A percentile compares a stretch with the other conserved stretches of the same genome.
phyloP scores from a whole-genome alignment of 768 basidiomycete genomes.

The Lentinula raphanica region DNA sequence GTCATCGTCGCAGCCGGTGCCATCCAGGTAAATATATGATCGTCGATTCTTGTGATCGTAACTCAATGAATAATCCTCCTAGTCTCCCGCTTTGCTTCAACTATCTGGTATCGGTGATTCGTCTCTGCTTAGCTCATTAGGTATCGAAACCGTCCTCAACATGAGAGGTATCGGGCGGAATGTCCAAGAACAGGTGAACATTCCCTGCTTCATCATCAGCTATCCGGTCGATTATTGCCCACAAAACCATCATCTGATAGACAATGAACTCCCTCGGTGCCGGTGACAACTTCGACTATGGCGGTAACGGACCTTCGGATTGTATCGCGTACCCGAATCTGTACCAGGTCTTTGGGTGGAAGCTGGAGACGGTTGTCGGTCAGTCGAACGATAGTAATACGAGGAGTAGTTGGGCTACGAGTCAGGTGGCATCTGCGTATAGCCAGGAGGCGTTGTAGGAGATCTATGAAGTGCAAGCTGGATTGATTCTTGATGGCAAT shows the following conservation, averaged over 20 bases:
- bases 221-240: no score
- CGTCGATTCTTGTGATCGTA: not conserved
- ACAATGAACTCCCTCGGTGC: slow-evolving; percentile 40
- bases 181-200: slow-evolving; percentile 51
- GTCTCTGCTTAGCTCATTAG: slow-evolving; percentile 36
- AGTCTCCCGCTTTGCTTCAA: slow-evolving; percentile 45
- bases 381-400: slow-evolving; percentile 33
- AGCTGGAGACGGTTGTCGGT: slow-evolving; percentile 17
- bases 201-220: no score
- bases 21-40: slow-evolving; percentile 32
- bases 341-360: slow-evolving; percentile 37
- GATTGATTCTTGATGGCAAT: slow-evolving; percentile 41
- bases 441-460: slow-evolving; percentile 34
- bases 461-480: slow-evolving; percentile 42
- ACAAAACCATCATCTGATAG: no score
- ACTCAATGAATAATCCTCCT: not conserved
- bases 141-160: slow-evolving; percentile 41
- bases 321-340: slow-evolving; percentile 49
- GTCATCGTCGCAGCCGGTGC: slow-evolving; percentile 53
- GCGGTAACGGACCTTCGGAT: slow-evolving; percentile 41
- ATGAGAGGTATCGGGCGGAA: slow-evolving; percentile 50
- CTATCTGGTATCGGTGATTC: slow-evolving; percentile 56
- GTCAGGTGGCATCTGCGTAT: slow-evolving; percentile 35
- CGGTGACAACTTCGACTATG: slow-evolving; percentile 30
- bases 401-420: slow-evolving; percentile 32